Base-by-base conservation (phyloP, 2,329 filamentous ascomycete genomes). In the Phialocephala sp. region DNA sequence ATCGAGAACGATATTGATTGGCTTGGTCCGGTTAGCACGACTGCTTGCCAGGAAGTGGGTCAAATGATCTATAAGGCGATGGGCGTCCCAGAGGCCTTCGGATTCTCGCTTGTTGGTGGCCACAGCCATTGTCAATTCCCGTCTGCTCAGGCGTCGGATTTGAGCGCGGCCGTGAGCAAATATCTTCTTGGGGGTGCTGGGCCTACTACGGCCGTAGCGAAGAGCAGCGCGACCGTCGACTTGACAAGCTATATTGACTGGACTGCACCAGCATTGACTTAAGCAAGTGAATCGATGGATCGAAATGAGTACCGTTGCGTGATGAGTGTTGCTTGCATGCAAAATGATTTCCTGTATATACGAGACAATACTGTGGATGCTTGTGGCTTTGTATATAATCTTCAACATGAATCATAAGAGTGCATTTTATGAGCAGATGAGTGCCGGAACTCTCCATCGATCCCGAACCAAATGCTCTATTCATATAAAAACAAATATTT, bases 1-100 rank as follows among this genome's bases (percentile, higher is more conserved):
- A 84, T 87, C 60, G 85, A 87, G 74, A 85, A 85, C 69, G 79
- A 78, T 62, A 75, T 77, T 68, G 82, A 84, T 70, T 85, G 83
- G 83, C 78, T 85, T 37, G 84, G 85, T 18, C 82, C 81, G 0
- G 79, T 83, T 15, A 80, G 83, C 55, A 82, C 83, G 8, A 85
- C 83, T 66, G 82, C 79, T 8, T 85, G 83, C 72, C 84, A 83
- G 82, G 82, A 82, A 59, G 81, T 81, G 5, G 84, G 80, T 2
- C 83, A 82, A 68, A 74, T 79, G n/a, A 81, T 86, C 36, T 87
- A 85, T 71, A 81, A 85, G 74, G 84, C 83, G 65, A 76, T 85
- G 2, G 85, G 84, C 14, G 82, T 77, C 0, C 77, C 81, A 0
- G 83, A 85, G 66, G 80, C 81, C 71, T 82, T 85, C 75, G 84